phyloP scores from a whole-genome alignment of 345 rosid species.

The Linum lewisii region DNA sequence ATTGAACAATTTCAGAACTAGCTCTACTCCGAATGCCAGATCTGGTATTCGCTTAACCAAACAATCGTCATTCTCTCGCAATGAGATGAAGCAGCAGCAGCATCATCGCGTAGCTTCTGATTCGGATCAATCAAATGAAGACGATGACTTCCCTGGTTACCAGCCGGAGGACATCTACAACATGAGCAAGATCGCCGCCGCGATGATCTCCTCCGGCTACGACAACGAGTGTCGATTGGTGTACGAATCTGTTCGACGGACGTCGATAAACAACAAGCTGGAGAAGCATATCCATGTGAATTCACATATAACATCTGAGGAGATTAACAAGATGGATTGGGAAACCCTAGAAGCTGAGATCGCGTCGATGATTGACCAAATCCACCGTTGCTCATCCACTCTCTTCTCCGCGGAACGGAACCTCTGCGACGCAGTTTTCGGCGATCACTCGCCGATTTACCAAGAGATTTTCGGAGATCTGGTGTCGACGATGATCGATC shows the following conservation, averaged over 20 bases:
- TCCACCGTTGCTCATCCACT: constrained; percentile 9
- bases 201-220: constrained; percentile 54
- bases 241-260: constrained; percentile 44
- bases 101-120: too few species aligned
- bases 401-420: constrained; percentile 11
- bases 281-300: constrained; percentile 50
- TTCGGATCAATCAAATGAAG: background rate
- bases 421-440: constrained; percentile 11
- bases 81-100: background rate
- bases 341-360: constrained; percentile 25
- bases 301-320: constrained; percentile 73
- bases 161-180: constrained; percentile 24
- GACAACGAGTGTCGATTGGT: constrained; percentile 63
- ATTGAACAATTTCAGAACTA: background rate
- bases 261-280: constrained; percentile 43
- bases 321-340: constrained; percentile 71
- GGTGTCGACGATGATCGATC: background rate
- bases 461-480: constrained; percentile 7
- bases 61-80: background rate
- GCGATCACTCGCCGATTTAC: constrained; percentile 5
- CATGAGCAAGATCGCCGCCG: constrained; percentile 49
- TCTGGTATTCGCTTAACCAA: background rate
- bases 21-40: background rate
- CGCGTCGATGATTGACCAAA: constrained; percentile 3
- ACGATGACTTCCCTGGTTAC: background rate